Conservation (phyloP, 2,329 filamentous ascomycete species). For the Claviceps citrina region DNA sequence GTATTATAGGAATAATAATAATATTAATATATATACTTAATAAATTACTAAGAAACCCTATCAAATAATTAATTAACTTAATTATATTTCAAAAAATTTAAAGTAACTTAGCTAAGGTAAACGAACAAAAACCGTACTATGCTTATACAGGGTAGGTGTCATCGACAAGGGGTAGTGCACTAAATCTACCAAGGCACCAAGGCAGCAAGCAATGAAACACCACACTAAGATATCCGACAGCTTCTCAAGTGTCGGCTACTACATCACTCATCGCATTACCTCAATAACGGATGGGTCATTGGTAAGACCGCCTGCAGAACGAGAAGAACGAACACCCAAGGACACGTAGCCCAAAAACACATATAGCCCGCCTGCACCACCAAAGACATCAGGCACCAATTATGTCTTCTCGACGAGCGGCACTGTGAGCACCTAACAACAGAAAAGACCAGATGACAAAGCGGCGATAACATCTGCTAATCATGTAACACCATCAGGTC, state of each 20-base stretch:
- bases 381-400: neutral
- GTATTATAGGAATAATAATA: neutral
- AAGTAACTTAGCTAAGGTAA: neutral
- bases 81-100: too few species aligned
- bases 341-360: neutral
- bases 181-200: neutral
- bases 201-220: neutral
- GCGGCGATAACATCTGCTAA: neutral
- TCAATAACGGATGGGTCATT: neutral
- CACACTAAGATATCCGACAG: neutral
- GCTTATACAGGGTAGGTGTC: too few species aligned
- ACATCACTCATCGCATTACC: neutral
- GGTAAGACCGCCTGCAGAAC: neutral
- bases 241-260: neutral
- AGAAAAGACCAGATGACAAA: neutral
- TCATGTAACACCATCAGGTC: slow-evolving; percentile 28
- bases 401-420: slow-evolving; percentile 29
- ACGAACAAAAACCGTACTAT: too few species aligned
- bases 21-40: neutral
- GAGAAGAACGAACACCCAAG: too few species aligned
- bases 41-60: too few species aligned
- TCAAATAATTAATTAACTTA: too few species aligned
- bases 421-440: slow-evolving; percentile 26
- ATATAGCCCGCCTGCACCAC: neutral
- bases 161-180: too few species aligned